phyloP scores from a whole-genome alignment of 257 asterid genomes.

The Solanum lycopersicoides region DNA sequence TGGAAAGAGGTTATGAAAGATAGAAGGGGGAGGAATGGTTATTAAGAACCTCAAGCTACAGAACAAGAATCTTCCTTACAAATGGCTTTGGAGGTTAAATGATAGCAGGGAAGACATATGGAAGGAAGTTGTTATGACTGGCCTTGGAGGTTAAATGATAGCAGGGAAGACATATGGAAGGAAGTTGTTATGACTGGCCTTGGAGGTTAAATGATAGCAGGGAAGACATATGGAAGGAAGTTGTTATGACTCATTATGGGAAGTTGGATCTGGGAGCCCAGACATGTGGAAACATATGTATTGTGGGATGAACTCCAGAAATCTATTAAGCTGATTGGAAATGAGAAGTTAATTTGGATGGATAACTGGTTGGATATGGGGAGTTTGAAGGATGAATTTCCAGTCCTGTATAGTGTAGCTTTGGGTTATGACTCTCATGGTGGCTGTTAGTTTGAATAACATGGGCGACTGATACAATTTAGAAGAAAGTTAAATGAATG shows the following conservation, averaged over 20 bases:
- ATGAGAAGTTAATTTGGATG: not conserved
- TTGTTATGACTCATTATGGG: not conserved
- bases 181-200: not conserved
- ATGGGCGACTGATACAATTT: not conserved
- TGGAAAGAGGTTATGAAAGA: not conserved
- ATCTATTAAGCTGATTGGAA: not conserved
- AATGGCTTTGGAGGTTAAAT: not conserved
- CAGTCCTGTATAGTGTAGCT: not conserved
- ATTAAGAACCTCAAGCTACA: not conserved
- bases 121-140: not conserved
- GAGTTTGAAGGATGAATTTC: not conserved
- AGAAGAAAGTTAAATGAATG: not conserved
- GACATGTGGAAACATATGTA: not conserved
- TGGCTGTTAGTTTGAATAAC: not conserved
- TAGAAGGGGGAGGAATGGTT: not conserved
- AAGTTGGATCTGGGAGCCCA: not conserved
- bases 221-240: not conserved
- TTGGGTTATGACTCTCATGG: not conserved
- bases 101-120: not conserved
- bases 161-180: not conserved
- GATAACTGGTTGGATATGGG: not conserved
- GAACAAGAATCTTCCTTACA: not conserved
- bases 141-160: not conserved
- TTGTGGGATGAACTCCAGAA: not conserved
- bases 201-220: not conserved